Percentiles rank a stretch among this genome's conserved stretches.
phyloP scores from a whole-genome alignment of 2,329 filamentous ascomycete genomes.

The Xylariomycetidae sp. region DNA sequence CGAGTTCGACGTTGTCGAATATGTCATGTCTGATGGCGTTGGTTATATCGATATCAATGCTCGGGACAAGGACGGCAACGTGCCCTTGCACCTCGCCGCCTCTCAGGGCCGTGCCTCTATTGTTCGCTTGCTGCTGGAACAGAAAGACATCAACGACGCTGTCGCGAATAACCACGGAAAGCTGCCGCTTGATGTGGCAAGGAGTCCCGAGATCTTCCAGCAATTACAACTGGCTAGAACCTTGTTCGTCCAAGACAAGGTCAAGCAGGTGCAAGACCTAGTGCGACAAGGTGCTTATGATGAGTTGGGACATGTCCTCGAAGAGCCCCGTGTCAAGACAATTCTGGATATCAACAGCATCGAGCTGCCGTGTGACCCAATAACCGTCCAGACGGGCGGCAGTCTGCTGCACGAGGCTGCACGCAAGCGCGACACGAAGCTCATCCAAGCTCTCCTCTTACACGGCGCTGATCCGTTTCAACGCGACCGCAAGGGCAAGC shows the following conservation, averaged over 20 bases:
- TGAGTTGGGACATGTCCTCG: slow-evolving; percentile 69
- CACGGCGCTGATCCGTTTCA: slow-evolving; percentile 96
- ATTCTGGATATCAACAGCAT: slow-evolving; percentile 88
- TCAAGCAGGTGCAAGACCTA: slow-evolving; percentile 76
- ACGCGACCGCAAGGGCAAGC: slow-evolving; percentile 87
- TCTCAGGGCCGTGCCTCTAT: slow-evolving; percentile 72
- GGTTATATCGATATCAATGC: slow-evolving; percentile 75
- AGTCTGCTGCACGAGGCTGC: slow-evolving; percentile 92
- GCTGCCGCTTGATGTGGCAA: slow-evolving; percentile 78
- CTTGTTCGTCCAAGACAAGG: slow-evolving; percentile 80
- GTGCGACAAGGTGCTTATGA: slow-evolving; percentile 70
- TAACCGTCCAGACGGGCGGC: slow-evolving; percentile 75
- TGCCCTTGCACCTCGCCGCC: slow-evolving; percentile 82
- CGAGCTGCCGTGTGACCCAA: slow-evolving; percentile 76
- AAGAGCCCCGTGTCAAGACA: slow-evolving; percentile 79
- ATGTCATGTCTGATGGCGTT: slow-evolving; percentile 73
- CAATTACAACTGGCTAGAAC: slow-evolving; percentile 86
- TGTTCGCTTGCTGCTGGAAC: slow-evolving; percentile 77
- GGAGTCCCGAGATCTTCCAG: slow-evolving; percentile 93
- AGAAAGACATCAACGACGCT: slow-evolving; percentile 80
- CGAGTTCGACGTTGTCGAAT: slow-evolving; percentile 86
- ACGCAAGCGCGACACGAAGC: slow-evolving; percentile 74
- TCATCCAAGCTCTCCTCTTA: slow-evolving; percentile 84
- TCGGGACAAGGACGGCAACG: slow-evolving; percentile 90
- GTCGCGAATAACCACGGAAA: slow-evolving; percentile 79